Percentiles rank a stretch among this genome's conserved stretches.
Conservation (phyloP, 2,329 filamentous ascomycete genomes). For the Phaeoacremonium minimum region DNA sequence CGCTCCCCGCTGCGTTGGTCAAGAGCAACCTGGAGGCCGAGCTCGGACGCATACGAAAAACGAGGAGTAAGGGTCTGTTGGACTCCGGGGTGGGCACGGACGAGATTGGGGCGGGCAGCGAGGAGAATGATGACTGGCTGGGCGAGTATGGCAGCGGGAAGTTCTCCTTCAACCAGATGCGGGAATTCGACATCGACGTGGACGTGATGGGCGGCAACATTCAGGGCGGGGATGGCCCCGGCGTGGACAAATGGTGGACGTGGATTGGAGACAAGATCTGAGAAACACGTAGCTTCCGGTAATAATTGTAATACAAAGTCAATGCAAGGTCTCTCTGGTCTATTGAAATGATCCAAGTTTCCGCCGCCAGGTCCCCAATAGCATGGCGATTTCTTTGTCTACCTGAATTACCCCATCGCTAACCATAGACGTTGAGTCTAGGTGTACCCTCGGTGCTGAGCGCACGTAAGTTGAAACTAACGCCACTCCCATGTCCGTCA, state of each 20-base stretch:
- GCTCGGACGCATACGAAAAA: slow-evolving; percentile 71
- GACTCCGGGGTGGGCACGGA: slow-evolving; percentile 73
- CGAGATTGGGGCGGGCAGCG: slow-evolving; percentile 55
- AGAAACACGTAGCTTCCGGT: too few relatives aligned
- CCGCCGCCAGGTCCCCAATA: too few relatives aligned
- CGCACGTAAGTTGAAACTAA: too few relatives aligned
- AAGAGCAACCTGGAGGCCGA: slow-evolving; percentile 73
- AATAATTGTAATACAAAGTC: slow-evolving; percentile 8
- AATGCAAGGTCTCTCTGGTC: not conserved
- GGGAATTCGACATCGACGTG: slow-evolving; percentile 76
- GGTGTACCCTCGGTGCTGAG: too few relatives aligned
- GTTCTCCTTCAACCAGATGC: slow-evolving; percentile 78
- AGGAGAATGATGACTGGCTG: slow-evolving; percentile 79
- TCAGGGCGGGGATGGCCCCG: slow-evolving; percentile 55
- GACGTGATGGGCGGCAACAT: slow-evolving; percentile 75
- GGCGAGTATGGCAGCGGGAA: slow-evolving; percentile 73
- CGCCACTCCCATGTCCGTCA: too few relatives aligned
- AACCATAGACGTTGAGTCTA: slow-evolving; percentile 28
- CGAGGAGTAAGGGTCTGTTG: slow-evolving; percentile 74
- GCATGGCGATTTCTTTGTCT: too few relatives aligned
- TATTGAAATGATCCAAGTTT: not conserved
- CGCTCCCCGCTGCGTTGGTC: slow-evolving; percentile 74
- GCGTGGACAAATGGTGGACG: slow-evolving; percentile 79
- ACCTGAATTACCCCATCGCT: too few relatives aligned
- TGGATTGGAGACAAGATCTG: slow-evolving; percentile 80